Evolutionary conservation across 1,284 basidiomycete species (phyloP).

Genomic region (Heterobasidion occidentale): DNA sequence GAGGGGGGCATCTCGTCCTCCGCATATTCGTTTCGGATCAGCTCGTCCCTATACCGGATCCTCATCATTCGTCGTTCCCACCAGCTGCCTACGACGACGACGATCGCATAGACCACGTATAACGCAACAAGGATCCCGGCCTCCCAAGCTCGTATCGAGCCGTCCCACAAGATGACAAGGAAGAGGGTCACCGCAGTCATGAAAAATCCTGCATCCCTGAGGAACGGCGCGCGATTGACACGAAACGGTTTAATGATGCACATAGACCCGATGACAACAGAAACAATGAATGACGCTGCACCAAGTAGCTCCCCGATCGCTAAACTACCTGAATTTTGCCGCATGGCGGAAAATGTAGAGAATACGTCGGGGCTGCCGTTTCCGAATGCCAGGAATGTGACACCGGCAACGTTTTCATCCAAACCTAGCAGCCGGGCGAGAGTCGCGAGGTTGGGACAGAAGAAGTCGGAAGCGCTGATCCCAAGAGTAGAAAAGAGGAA

Average conservation of each 20-base stretch:
- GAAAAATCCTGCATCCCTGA: slow-evolving; percentile 94
- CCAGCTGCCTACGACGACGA: slow-evolving; percentile 78
- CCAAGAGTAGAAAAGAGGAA: slow-evolving; percentile 88
- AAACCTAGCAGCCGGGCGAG: slow-evolving; percentile 77
- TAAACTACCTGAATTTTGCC: slow-evolving; percentile 76
- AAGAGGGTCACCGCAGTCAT: slow-evolving; percentile 70
- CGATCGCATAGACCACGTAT: slow-evolving; percentile 74
- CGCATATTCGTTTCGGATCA: slow-evolving; percentile 54
- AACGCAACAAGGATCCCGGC: slow-evolving; percentile 66
- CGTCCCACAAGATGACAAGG: slow-evolving; percentile 76
- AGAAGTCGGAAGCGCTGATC: slow-evolving; percentile 91
- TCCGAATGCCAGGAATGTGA: slow-evolving; percentile 90
- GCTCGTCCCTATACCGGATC: slow-evolving; percentile 36
- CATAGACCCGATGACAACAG: slow-evolving; percentile 94
- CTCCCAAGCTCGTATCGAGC: slow-evolving; percentile 68
- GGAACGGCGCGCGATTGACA: slow-evolving; percentile 74
- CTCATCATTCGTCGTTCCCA: slow-evolving; percentile 53
- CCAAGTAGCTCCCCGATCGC: slow-evolving; percentile 95
- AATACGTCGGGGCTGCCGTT: slow-evolving; percentile 93
- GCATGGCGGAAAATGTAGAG: slow-evolving; percentile 92
- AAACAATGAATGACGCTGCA: slow-evolving; percentile 92
- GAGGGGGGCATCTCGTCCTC: slow-evolving; percentile 34
- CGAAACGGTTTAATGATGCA: slow-evolving; percentile 92
- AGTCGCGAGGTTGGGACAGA: slow-evolving; percentile 88
- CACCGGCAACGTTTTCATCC: slow-evolving; percentile 86